Percentiles rank a stretch among this genome's conserved stretches.
phyloP scores from a whole-genome alignment of 179 eudicot genomes.

The Beta corolliflora region DNA sequence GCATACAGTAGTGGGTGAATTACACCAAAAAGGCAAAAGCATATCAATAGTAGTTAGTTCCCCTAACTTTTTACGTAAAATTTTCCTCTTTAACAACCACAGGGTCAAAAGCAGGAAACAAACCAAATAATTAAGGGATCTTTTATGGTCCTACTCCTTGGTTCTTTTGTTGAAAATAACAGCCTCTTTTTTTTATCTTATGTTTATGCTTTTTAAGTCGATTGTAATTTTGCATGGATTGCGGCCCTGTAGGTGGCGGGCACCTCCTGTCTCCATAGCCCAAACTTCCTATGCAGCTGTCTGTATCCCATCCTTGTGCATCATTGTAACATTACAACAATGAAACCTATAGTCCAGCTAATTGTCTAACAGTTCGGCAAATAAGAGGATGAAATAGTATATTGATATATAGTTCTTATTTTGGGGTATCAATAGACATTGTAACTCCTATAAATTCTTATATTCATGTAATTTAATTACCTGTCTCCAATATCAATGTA shows the following conservation, averaged over 20 bases:
- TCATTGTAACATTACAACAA: neutral
- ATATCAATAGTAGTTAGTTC: neutral
- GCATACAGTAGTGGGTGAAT: constrained; percentile 1
- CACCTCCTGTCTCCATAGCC: constrained; percentile 1
- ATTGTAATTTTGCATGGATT: constrained; percentile 27
- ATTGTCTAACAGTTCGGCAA: too few species aligned
- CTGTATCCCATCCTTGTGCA: neutral
- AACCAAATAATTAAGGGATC: constrained; percentile 18
- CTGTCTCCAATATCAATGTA: too few species aligned
- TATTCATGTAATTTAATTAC: too few species aligned
- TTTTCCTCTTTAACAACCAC: constrained; percentile 12
- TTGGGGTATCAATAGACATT: too few species aligned
- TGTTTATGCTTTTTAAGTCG: constrained; percentile 23
- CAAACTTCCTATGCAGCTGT: neutral
- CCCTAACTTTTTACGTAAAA: neutral
- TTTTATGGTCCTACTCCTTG: constrained; percentile 16
- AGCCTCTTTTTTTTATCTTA: neutral
- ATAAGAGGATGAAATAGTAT: too few species aligned
- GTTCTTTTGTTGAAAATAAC: neutral
- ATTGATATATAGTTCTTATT: too few species aligned
- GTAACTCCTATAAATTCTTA: too few species aligned
- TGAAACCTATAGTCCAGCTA: too few species aligned
- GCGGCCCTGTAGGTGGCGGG: neutral
- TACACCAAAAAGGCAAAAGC: constrained; percentile 16
- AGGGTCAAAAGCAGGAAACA: constrained; percentile 24